Conservation (phyloP, 2,329 filamentous ascomycete genomes). For the Fusarium concolor region DNA sequence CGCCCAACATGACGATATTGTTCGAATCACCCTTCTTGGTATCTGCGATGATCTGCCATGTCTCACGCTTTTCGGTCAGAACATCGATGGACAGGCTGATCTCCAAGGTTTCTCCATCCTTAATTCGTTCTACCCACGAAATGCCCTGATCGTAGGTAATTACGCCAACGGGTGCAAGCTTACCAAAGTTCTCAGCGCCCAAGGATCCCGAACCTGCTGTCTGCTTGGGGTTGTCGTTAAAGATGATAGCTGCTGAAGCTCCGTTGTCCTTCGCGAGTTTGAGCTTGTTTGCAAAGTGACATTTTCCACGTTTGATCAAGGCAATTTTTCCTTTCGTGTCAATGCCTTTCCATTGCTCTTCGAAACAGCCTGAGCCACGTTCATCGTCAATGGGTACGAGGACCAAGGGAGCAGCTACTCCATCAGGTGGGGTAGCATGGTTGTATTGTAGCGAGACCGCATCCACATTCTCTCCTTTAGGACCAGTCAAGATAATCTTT, state of each 20-base stretch:
- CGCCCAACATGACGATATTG: constrained; percentile 55
- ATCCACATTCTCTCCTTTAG: constrained; percentile 7
- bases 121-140: constrained; percentile 50
- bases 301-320: constrained; percentile 57
- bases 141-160: constrained; percentile 50
- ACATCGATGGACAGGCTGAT: constrained; percentile 52
- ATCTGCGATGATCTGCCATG: constrained; percentile 56
- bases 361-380: constrained; percentile 51
- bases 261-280: constrained; percentile 52
- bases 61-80: constrained; percentile 51
- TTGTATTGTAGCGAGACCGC: constrained; percentile 55
- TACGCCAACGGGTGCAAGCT: constrained; percentile 51
- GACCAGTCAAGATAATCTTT: constrained; percentile 7
- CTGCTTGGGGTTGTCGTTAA: constrained; percentile 67
- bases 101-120: constrained; percentile 47
- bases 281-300: constrained; percentile 55
- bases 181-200: constrained; percentile 53
- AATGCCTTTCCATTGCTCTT: constrained; percentile 54
- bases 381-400: constrained; percentile 51
- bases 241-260: constrained; percentile 64
- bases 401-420: constrained; percentile 49
- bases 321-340: constrained; percentile 56
- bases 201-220: constrained; percentile 62
- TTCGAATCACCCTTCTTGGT: constrained; percentile 55
- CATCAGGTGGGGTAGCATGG: constrained; percentile 52